Base-by-base conservation (phyloP, 805 yeast genomes). In the Metschnikowia drakensbergensis region DNA sequence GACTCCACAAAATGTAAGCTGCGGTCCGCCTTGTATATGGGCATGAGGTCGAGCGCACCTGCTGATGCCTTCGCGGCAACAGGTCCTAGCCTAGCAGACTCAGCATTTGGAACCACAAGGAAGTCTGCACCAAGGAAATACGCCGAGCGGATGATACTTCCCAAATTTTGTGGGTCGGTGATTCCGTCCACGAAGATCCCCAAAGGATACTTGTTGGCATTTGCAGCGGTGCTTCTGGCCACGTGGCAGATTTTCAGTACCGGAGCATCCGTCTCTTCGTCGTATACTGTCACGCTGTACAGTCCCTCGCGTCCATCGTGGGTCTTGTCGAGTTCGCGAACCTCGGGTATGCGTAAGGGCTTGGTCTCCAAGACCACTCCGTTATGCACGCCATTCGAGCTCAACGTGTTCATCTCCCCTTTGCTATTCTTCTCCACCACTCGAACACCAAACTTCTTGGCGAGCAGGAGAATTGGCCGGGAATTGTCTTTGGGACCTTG, bases 81-180 rank as follows among this genome's bases (percentile, higher is more conserved):
- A 0, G 96, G 89, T 0, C 92, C 81, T 50, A 90, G 64, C 13
- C 84, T 79, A 0, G 96, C 88, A 57, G 87, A 79, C 59, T 87
- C 84, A 44, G 77, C 78, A 32, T 79, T 81, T 1, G 95, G 84
- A 37, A 84, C 67, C 1, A 85, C 81, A 5, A 88, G 69, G 59
- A 88, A 86, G 65, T 90, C 96, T 2, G 76, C 96, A 6, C 96
- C 96, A 10, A 89, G 70, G 66, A 76, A 89, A 66, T 82, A 85
- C 0, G 95, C 92, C 2, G 90, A 79, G 61, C 97, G 71, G 28
- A 87, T 66, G 37, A 89, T 80, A 25, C 92, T 94, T 6, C 97
- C 97, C 56, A 88, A 72, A 62, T 89, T 89, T 62, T 88, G 95
- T 0, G 96, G 92, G 63, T 89, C 96, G 10, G 87, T 80, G 38